Evolutionary conservation across 2,329 filamentous ascomycete genomes (phyloP), one percentile per base, ranked within the genome.

Genomic region (Penicillium carneum): DNA sequence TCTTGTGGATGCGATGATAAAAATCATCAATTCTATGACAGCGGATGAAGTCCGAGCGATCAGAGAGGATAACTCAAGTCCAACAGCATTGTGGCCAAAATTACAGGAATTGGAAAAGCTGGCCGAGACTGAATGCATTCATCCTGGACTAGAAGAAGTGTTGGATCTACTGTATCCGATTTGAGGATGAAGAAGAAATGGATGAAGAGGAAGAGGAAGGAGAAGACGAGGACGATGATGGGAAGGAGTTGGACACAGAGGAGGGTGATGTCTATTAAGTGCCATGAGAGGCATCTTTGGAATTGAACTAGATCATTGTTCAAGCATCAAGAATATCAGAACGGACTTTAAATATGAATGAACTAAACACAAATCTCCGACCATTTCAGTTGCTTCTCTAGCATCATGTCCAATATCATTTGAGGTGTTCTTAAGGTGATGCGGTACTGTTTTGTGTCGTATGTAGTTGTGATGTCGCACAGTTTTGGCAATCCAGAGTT

Each of bases 1-100:
- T 23, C 36, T 70, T 33, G 65, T 60, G 12, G 38, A 49, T 11
- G 63, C 43, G 23, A 69, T 69, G 68, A 3, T 45, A 1, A 5
- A 36, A 36, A 49, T 49, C 12, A 1, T 49, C 18, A 4, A 36
- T 23, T 49, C 33, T 11, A 36, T 49, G 47, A 49, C 31, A 2
- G 7, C 12, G n/a, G 39, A 41, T n/a, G 65, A 68, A n/a, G 4
- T 68, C 1, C 14, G 18, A 2, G 36, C 23, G 18, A 67, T 69
- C 63, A 51, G 18, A 11, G 14, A 20, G 6, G 42, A 62, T n/a
- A 58, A 68, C 43, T 26, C 47, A 20, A 49, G 20, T 12, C 33
- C 33, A 2, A 1, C n/a, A 1, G 3, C 47, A 3, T 26, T 49
- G 20, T 49, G 47, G 47, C 14, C 33, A 36, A 49, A 49, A 2